Conservation (phyloP, 2,329 filamentous ascomycete genomes). For the Paraphoma sp. region DNA sequence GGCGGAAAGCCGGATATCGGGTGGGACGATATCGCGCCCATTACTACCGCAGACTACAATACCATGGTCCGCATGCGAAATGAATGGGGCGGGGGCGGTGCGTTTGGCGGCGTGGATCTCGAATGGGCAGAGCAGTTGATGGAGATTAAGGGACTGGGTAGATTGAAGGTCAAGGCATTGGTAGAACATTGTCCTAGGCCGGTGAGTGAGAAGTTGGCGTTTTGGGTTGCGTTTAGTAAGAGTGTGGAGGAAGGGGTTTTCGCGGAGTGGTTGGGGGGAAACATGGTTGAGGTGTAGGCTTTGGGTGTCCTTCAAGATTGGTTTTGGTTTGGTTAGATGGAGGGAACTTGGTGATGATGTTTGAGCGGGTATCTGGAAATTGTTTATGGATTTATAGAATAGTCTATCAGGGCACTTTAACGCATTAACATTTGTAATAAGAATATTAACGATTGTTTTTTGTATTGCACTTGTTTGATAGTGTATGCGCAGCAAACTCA, state of each 20-base stretch:
- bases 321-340: too few species aligned
- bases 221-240: slow-evolving; percentile 66
- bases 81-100: slow-evolving; percentile 29
- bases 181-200: slow-evolving; percentile 62
- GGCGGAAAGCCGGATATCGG: slow-evolving; percentile 58
- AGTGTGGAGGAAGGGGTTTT: slow-evolving; percentile 64
- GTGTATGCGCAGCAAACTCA: too few species aligned
- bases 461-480: too few species aligned
- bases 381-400: too few species aligned
- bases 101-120: slow-evolving; percentile 45
- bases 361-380: too few species aligned
- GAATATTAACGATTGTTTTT: too few species aligned
- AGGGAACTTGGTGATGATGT: too few species aligned
- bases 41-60: slow-evolving; percentile 27
- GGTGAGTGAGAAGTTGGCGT: slow-evolving; percentile 61
- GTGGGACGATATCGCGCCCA: slow-evolving; percentile 56
- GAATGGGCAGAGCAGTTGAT: slow-evolving; percentile 66
- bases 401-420: too few species aligned
- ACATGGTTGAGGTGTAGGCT: slow-evolving; percentile 36
- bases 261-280: slow-evolving; percentile 57
- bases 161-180: slow-evolving; percentile 61
- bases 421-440: too few species aligned
- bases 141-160: slow-evolving; percentile 56
- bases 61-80: slow-evolving; percentile 34
- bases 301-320: too few species aligned